These are phyloP conservation scores for Penicillium bialowiezense DNA, from an alignment of 495 filamentous ascomycete genomes.

Conservation along the genomic window DNA sequence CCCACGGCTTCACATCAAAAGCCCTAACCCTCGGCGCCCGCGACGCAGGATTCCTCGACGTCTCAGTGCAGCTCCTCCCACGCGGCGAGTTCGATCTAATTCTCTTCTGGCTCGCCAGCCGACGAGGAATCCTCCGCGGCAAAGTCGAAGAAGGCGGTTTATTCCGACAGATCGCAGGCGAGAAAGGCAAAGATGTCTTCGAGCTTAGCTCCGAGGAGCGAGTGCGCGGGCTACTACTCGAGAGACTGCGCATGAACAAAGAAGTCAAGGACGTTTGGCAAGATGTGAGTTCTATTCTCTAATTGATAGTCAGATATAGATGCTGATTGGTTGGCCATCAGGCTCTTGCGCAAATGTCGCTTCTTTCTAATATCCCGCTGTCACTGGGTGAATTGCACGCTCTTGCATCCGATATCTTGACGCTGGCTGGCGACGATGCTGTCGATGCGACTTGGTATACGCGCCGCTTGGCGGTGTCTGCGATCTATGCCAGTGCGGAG, in stretches of 20 bases:
- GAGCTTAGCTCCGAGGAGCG: slow-evolving; percentile 48
- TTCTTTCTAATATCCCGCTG: slow-evolving; percentile 69
- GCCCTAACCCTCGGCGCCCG: slow-evolving; percentile 74
- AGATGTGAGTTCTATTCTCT: slow-evolving; percentile 57
- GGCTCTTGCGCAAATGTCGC: slow-evolving; percentile 88
- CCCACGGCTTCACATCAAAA: slow-evolving; percentile 72
- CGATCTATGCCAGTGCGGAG: slow-evolving; percentile 82
- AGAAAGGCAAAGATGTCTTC: background rate
- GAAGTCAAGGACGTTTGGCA: slow-evolving; percentile 74
- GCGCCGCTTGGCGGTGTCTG: slow-evolving; percentile 71
- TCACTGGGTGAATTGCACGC: slow-evolving; percentile 74
- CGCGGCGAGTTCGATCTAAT: slow-evolving; percentile 78
- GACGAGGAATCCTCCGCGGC: slow-evolving; percentile 55
- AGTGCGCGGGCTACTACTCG: slow-evolving; percentile 64
- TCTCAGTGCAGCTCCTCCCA: slow-evolving; percentile 78
- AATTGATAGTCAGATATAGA: no score
- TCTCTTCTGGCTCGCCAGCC: slow-evolving; percentile 72
- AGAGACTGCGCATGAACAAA: slow-evolving; percentile 68
- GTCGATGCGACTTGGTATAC: slow-evolving; percentile 91
- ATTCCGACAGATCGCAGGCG: slow-evolving; percentile 9
- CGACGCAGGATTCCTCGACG: slow-evolving; percentile 81
- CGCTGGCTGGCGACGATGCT: slow-evolving; percentile 73
- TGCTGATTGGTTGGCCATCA: slow-evolving; percentile 34
- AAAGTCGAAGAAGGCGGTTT: slow-evolving; percentile 43
- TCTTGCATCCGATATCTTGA: slow-evolving; percentile 85